These are phyloP conservation scores for Verticillium nonalfalfae DNA, from an alignment of 2,329 filamentous ascomycete species.

Conservation along the genomic window DNA sequence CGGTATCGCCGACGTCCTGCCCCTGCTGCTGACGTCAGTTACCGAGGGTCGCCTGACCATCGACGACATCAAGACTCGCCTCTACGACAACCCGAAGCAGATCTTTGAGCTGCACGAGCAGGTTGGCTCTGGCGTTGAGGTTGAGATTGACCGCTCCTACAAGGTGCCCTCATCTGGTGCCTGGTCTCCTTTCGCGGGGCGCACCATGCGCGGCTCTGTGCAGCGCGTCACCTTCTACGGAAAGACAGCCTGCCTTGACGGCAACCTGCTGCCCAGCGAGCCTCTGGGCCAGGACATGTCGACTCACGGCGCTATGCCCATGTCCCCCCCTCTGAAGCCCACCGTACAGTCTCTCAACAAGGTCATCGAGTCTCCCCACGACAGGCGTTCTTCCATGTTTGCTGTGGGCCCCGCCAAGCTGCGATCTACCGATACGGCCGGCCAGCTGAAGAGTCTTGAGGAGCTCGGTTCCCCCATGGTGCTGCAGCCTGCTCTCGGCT, in stretches of 20 bases:
- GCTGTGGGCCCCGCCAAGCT: conserved; percentile 22
- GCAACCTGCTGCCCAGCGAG: conserved; percentile 49
- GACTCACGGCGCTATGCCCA: conserved; percentile 49
- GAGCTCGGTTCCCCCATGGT: conserved; percentile 40
- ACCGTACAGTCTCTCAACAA: conserved; percentile 30
- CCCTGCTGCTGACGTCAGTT: conserved; percentile 70
- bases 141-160: conserved; percentile 69
- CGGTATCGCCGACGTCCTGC: conserved; percentile 68
- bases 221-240: conserved; percentile 71
- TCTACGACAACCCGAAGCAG: conserved; percentile 73
- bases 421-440: conserved; percentile 18
- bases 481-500: conserved; percentile 43
- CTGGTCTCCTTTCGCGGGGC: conserved; percentile 70
- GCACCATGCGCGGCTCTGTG: conserved; percentile 61
- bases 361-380: conserved; percentile 27
- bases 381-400: conserved; percentile 22
- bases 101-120: conserved; percentile 83
- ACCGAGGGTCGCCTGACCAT: conserved; percentile 66
- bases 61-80: conserved; percentile 63
- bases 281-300: conserved; percentile 71
- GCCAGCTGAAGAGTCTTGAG: conserved; percentile 20
- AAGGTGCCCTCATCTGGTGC: conserved; percentile 41
- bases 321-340: conserved; percentile 54
- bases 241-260: conserved; percentile 70
- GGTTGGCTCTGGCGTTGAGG: conserved; percentile 64